Evolutionary conservation across 371 early-diverging fungal species (phyloP).

Genomic region (Mucor lusitanicus): DNA sequence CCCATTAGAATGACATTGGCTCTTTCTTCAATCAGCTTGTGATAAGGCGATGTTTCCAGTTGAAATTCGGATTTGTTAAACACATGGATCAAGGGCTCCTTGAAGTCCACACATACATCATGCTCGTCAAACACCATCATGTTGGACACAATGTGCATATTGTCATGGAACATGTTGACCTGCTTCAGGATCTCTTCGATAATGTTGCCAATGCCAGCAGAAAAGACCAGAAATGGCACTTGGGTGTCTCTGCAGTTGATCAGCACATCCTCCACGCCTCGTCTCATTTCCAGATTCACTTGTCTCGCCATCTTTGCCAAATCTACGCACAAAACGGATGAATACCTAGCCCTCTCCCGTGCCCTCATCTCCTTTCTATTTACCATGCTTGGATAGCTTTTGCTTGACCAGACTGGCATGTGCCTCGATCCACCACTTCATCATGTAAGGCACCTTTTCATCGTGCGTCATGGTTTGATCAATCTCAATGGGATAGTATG

Average conservation of each 20-base stretch:
- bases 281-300: constrained; percentile 54
- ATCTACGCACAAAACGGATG: constrained; percentile 21
- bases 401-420: constrained; percentile 57
- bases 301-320: constrained; percentile 58
- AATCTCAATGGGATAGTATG: constrained; percentile 79
- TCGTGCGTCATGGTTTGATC: constrained; percentile 46
- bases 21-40: constrained; percentile 37
- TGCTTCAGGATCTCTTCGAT: constrained; percentile 59
- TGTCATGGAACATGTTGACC: constrained; percentile 40
- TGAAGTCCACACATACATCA: constrained; percentile 55
- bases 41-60: constrained; percentile 47
- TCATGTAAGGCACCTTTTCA: constrained; percentile 71
- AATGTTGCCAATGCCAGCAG: constrained; percentile 74
- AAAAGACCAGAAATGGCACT: constrained; percentile 74
- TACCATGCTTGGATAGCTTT: constrained; percentile 50
- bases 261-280: constrained; percentile 49
- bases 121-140: constrained; percentile 66
- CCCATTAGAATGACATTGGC: constrained; percentile 71
- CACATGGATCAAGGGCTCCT: constrained; percentile 71
- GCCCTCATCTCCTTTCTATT: background rate
- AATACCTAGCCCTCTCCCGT: background rate
- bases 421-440: constrained; percentile 73
- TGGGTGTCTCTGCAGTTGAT: constrained; percentile 27
- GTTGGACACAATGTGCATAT: constrained; percentile 78
- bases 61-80: constrained; percentile 78